Evolutionary conservation across 2,329 filamentous ascomycete genomes (phyloP).

Genomic region (Aspergillus chevalieri): DNA sequence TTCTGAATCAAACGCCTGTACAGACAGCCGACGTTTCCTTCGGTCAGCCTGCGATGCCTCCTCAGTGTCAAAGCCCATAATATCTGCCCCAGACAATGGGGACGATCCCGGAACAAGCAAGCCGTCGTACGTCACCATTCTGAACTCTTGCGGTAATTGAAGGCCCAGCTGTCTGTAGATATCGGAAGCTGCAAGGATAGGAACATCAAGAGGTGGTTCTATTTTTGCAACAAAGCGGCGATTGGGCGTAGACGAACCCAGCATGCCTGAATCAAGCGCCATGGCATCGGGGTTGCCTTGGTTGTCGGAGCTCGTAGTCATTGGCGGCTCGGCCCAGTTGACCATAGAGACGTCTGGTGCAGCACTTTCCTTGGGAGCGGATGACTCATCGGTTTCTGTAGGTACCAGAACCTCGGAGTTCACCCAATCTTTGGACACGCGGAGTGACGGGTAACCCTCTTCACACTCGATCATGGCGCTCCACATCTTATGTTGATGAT

Average conservation of each 20-base stretch:
- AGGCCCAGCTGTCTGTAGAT: conserved; percentile 37
- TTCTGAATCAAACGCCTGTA: conserved; percentile 26
- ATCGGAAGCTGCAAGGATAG: conserved; percentile 35
- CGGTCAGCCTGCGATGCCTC: conserved; percentile 22
- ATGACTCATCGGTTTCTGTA: conserved; percentile 19
- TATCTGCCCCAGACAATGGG: conserved; percentile 13
- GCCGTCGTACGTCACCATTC: conserved; percentile 34
- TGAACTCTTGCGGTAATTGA: conserved; percentile 35
- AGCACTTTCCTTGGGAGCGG: conserved; percentile 14
- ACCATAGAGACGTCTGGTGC: conserved; percentile 25
- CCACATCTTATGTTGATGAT: conserved; percentile 25
- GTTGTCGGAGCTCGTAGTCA: conserved; percentile 28
- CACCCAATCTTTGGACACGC: conserved; percentile 41
- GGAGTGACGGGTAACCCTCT: conserved; percentile 39
- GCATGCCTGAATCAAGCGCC: conserved; percentile 33
- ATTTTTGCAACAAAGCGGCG: conserved; percentile 40
- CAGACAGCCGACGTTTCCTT: conserved; percentile 27
- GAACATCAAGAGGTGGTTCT: conserved; percentile 38
- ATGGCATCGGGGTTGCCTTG: conserved; percentile 29
- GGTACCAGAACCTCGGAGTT: conserved; percentile 28
- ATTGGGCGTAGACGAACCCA: conserved; percentile 33
- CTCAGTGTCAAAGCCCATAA: conserved; percentile 20
- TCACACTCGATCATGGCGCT: conserved; percentile 39
- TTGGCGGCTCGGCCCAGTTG: conserved; percentile 36
- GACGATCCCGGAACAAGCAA: conserved; percentile 31